Evolutionary conservation across 192 early-diverging fungal genomes (phyloP), one percentile per base, ranked within the genome.

Genomic region (Rhizophlyctis rosea): DNA sequence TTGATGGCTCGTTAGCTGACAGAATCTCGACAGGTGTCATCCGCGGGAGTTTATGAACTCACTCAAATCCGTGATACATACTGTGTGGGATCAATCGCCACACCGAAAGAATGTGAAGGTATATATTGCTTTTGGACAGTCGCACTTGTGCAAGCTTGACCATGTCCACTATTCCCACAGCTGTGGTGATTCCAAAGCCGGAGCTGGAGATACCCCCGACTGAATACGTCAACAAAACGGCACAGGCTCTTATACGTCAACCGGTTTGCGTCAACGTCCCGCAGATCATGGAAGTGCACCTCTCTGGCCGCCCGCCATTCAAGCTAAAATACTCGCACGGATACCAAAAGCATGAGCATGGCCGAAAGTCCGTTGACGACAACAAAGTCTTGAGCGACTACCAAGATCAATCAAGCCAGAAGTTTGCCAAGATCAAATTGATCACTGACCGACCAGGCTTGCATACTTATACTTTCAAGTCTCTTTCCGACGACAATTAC

Each of bases 401-500:
- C 31, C 54, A 77, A 34, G 68, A 77, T 24, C 36, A 54, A 9
- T 32, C 54, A 23, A 36, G 25, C 3, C 54, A 64, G 29, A 23
- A 65, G 24, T 64, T 65, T 51, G 62, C 54, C 13, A 3, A 66
- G 1, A 57, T 81, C 25, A 44, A 44, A 25, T 48, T 75, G 21
- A 64, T 73, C 18, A 75, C 79, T 14, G 68, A 63, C 13, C 3
- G 34, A 14, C 71, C 72, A 25, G 76, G 76, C 39, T 48, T 34
- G 32, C 73, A 78, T 55, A 59, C 49, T 3, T 81, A 78, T 63
- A 50, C 31, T 4, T 69, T 81, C 59, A 47, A 11, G 25, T 31
- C 62, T 3, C 33, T 81, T 21, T 21, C 65, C 13, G 80, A 81
- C 54, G 75, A 67, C 53, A 78, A 81, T 55, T 81, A 81, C 68